Conservation (phyloP, 2,329 filamentous ascomycete species). For the Paracorniculantispora psalliotae region DNA sequence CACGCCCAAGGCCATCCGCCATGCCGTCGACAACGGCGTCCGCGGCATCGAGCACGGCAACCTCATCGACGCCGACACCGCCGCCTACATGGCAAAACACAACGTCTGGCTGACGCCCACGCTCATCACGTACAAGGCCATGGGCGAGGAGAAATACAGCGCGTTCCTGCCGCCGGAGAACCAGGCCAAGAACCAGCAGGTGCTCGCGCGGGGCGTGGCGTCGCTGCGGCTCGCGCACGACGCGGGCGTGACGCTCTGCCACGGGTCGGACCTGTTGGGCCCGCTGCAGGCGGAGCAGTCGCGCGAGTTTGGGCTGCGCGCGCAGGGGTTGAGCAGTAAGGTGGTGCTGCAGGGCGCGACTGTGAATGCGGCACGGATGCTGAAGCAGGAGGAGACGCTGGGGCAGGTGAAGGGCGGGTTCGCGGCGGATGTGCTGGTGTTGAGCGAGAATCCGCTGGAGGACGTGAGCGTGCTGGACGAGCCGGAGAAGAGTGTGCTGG, state of each 20-base stretch:
- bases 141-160: conserved; percentile 39
- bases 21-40: conserved; percentile 51
- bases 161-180: conserved; percentile 40
- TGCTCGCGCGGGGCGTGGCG: conserved; percentile 41
- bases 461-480: conserved; percentile 47
- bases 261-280: conserved; percentile 39
- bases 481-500: conserved; percentile 42
- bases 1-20: conserved; percentile 48
- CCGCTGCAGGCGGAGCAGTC: conserved; percentile 27
- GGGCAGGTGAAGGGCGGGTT: conserved; percentile 48
- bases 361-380: conserved; percentile 46
- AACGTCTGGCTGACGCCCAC: conserved; percentile 50
- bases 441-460: conserved; percentile 50
- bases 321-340: conserved; percentile 19
- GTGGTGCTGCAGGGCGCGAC: conserved; percentile 28
- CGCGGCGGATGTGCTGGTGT: conserved; percentile 47
- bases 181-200: conserved; percentile 45
- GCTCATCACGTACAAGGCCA: conserved; percentile 46
- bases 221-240: conserved; percentile 44
- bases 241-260: conserved; percentile 51
- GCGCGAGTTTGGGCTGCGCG: conserved; percentile 28
- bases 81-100: conserved; percentile 45
- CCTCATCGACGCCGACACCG: conserved; percentile 37
- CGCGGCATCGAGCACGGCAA: conserved; percentile 47
- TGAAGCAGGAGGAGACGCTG: conserved; percentile 40